These are phyloP conservation scores for Mrakia hoshinonis DNA, from an alignment of 768 basidiomycete genomes.

Conservation along the genomic window DNA sequence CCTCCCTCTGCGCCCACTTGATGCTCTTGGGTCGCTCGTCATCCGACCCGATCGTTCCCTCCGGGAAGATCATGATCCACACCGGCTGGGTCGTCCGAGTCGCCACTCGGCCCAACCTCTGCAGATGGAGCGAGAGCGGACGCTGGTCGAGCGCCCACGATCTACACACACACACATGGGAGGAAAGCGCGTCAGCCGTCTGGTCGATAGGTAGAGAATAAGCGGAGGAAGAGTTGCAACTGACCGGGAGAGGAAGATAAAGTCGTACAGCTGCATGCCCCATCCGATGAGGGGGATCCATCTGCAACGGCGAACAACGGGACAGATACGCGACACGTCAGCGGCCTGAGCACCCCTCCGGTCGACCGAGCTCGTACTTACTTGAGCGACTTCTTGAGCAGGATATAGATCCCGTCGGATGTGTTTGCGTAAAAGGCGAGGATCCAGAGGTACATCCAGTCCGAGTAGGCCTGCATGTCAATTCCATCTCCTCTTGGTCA, in stretches of 20 bases:
- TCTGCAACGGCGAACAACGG: not conserved
- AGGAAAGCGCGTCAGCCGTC: not conserved
- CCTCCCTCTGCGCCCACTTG: slow-evolving; percentile 79
- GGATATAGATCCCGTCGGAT: slow-evolving; percentile 71
- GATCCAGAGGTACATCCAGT: slow-evolving; percentile 62
- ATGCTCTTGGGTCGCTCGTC: slow-evolving; percentile 76
- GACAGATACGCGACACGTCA: not conserved
- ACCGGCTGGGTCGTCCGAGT: slow-evolving; percentile 46
- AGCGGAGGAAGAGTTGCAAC: not conserved
- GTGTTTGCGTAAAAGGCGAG: slow-evolving; percentile 49
- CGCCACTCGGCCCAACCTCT: not conserved
- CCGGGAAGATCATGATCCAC: slow-evolving; percentile 82
- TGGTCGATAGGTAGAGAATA: not conserved
- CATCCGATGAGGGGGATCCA: slow-evolving; percentile 15
- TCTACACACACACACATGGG: not conserved
- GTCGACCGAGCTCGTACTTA: slow-evolving; percentile 39
- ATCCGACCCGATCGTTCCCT: slow-evolving; percentile 85
- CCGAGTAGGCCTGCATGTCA: slow-evolving; percentile 38
- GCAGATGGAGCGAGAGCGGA: slow-evolving; percentile 14
- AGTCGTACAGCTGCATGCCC: slow-evolving; percentile 83
- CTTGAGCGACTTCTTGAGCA: slow-evolving; percentile 82
- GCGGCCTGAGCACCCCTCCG: not conserved
- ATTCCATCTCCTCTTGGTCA: not conserved
- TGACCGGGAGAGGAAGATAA: slow-evolving; percentile 84
- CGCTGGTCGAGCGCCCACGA: slow-evolving; percentile 22